These are phyloP conservation scores for Phytophthora quininea DNA, from an alignment of 352 stramenopile genomes.

Conservation along the genomic window DNA sequence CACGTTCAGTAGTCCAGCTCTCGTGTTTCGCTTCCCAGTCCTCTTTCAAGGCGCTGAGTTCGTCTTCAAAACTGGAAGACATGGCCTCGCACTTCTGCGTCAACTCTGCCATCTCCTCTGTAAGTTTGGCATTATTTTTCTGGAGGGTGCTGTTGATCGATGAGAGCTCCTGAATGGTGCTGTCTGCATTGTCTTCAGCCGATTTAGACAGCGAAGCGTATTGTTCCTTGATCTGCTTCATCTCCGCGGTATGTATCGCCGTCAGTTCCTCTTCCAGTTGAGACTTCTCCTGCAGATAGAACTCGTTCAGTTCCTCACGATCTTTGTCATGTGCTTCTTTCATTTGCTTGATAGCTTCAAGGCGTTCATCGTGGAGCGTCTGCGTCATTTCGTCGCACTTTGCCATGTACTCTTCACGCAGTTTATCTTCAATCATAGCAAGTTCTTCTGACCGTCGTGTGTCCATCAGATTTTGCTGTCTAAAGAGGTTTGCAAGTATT, in stretches of 20 bases:
- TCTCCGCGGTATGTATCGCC: constrained; percentile 28
- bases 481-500: constrained; percentile 4
- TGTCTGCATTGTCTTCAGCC: constrained; percentile 9
- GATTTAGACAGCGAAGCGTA: constrained; percentile 19
- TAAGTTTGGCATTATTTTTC: constrained; percentile 10
- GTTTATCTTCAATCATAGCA: constrained; percentile 42
- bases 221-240: constrained; percentile 35
- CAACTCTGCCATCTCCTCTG: constrained; percentile 16
- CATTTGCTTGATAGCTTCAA: constrained; percentile 47
- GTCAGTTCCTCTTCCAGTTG: constrained; percentile 59
- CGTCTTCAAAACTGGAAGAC: constrained; percentile 23
- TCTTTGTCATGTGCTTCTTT: constrained; percentile 54
- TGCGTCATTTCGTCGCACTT: constrained; percentile 71
- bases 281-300: constrained; percentile 62
- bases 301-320: constrained; percentile 55
- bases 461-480: constrained; percentile 10
- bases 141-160: constrained; percentile 12
- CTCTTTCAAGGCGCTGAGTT: constrained; percentile 16
- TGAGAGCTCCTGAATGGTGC: constrained; percentile 13
- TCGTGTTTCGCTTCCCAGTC: constrained; percentile 22
- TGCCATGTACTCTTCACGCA: constrained; percentile 52
- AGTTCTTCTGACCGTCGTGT: constrained; percentile 30
- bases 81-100: constrained; percentile 21
- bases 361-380: constrained; percentile 51
- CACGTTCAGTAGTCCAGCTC: constrained; percentile 5